These are phyloP conservation scores for Moesziomyces parantarcticus DNA, from an alignment of 1,284 basidiomycete species.

Conservation along the genomic window DNA sequence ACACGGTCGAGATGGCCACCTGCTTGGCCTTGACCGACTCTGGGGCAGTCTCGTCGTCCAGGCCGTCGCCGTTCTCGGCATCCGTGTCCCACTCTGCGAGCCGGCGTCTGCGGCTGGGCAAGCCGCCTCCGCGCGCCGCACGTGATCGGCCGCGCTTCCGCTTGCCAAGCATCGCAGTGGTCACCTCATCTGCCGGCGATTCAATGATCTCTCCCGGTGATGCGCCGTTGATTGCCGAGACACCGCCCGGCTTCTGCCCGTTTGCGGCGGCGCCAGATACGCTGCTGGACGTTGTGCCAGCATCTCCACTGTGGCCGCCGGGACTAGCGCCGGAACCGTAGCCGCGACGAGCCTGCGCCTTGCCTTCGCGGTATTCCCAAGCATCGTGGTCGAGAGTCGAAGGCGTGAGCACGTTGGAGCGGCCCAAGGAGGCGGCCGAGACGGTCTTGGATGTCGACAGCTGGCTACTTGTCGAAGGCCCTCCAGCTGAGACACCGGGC, in stretches of 20 bases:
- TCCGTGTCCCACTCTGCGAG: constrained; percentile 49
- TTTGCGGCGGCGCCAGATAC: constrained; percentile 30
- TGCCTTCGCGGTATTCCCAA: constrained; percentile 58
- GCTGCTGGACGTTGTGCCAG: constrained; percentile 39
- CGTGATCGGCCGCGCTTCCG: constrained; percentile 47
- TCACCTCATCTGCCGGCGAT: constrained; percentile 44
- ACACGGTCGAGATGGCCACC: constrained; percentile 28
- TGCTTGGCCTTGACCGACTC: constrained; percentile 45
- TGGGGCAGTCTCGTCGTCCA: constrained; percentile 14
- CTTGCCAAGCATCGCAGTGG: constrained; percentile 42
- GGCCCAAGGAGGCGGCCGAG: constrained; percentile 20
- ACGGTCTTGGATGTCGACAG: constrained; percentile 11
- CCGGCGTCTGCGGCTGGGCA: constrained; percentile 25
- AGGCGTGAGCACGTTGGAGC: constrained; percentile 33
- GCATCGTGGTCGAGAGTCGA: constrained; percentile 52
- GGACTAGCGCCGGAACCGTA: constrained; percentile 44
- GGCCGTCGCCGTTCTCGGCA: constrained; percentile 39
- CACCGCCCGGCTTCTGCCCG: constrained; percentile 18
- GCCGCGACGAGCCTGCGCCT: constrained; percentile 43
- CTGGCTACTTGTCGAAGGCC: constrained; percentile 13
- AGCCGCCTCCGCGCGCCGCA: constrained; percentile 31
- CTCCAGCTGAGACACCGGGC: constrained; percentile 6
- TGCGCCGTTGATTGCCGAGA: constrained; percentile 23
- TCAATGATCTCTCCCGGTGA: constrained; percentile 45
- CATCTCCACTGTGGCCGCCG: constrained; percentile 35